phyloP scores from a whole-genome alignment of 2,329 filamentous ascomycete genomes.

The Tolypocladium tundrense region DNA sequence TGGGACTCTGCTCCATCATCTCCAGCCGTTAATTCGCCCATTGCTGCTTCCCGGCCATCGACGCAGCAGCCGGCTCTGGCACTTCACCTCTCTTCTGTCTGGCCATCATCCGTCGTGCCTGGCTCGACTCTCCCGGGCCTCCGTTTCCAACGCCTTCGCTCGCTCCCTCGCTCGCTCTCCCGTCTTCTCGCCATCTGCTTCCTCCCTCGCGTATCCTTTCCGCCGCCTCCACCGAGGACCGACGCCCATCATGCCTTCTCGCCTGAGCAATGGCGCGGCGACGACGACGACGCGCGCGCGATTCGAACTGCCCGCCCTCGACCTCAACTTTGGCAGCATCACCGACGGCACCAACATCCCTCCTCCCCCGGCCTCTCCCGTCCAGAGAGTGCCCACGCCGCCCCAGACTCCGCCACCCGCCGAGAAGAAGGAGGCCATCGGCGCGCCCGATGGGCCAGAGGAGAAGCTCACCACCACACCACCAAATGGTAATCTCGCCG shows the following conservation, averaged over 20 bases:
- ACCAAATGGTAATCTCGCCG: slow-evolving; percentile 33
- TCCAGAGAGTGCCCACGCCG: slow-evolving; percentile 35
- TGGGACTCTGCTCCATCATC: background rate
- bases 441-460: slow-evolving; percentile 3
- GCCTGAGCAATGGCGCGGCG: slow-evolving; percentile 15
- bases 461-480: slow-evolving; percentile 4
- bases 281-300: slow-evolving; percentile 13
- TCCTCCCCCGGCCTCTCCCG: slow-evolving; percentile 45
- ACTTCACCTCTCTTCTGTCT: background rate
- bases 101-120: background rate
- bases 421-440: slow-evolving; percentile 9
- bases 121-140: background rate
- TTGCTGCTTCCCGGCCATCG: background rate
- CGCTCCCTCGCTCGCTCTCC: background rate
- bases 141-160: background rate
- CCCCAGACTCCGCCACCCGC: slow-evolving; percentile 23
- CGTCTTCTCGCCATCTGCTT: background rate
- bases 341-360: slow-evolving; percentile 53
- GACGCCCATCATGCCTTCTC: slow-evolving; percentile 19
- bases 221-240: background rate
- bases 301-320: slow-evolving; percentile 48
- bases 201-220: background rate
- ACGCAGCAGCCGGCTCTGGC: background rate
- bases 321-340: slow-evolving; percentile 48
- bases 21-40: background rate